These are phyloP conservation scores for Dendrobium catenatum DNA, from an alignment of 106 monocot species.

Conservation along the genomic window DNA sequence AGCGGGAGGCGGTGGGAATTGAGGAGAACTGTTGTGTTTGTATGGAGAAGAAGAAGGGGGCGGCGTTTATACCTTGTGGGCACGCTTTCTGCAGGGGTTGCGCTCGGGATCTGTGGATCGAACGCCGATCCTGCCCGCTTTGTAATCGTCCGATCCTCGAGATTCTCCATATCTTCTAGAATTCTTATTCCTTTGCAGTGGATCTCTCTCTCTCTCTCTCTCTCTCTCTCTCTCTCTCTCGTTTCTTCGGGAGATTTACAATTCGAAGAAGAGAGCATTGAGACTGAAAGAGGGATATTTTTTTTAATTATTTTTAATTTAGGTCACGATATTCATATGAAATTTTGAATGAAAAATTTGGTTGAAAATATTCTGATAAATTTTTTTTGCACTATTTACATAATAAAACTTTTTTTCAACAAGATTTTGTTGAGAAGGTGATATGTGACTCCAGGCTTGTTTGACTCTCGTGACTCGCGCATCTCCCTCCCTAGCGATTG, in stretches of 20 bases:
- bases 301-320: too few species aligned
- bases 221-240: neutral
- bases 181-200: neutral
- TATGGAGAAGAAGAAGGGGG: conserved; percentile 28
- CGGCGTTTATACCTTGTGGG: conserved; percentile 22
- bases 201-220: neutral
- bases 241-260: neutral
- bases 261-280: too few species aligned
- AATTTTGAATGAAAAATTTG: too few species aligned
- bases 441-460: too few species aligned
- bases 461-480: too few species aligned
- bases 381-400: too few species aligned
- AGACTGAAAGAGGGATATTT: too few species aligned
- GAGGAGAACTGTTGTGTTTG: conserved; percentile 14
- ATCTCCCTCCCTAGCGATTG: too few species aligned
- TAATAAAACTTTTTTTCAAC: too few species aligned
- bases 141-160: conserved; percentile 16
- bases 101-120: conserved; percentile 16
- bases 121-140: conserved; percentile 13
- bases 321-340: too few species aligned
- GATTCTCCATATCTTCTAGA: conserved; percentile 18
- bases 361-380: too few species aligned
- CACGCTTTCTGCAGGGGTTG: conserved; percentile 18
- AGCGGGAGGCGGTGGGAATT: conserved; percentile 40
- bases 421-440: too few species aligned